Base-by-base conservation (phyloP, 129 eudicot genomes). In the Lactuca sativa region DNA sequence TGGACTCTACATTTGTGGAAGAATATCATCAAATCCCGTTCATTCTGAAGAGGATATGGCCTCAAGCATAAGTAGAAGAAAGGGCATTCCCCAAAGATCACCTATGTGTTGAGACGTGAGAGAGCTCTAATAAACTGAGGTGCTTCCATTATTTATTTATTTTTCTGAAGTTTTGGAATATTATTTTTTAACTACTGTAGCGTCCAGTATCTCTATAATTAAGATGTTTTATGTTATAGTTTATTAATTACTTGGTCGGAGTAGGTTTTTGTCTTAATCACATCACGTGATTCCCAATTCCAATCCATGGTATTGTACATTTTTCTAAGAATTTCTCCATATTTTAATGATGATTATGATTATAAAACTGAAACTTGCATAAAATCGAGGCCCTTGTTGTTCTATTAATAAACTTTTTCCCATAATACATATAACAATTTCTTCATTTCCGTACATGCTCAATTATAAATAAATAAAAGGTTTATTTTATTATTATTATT, bases 261-360 rank as follows among this genome's bases (percentile, higher is more conserved):
- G 76, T 47, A 85, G 82, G 72, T 86, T 81, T 84, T 91, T 83
- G 92, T 87, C 89, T 83, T 89, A 75, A 85, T 83, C 92, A 84
- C 87, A 78, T 84, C 99, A 95, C 97, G 89, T 95, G 97, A 78
- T 80, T 89, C 86, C 88, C 88, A 85, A 67, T 81, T 86, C 97
- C 90, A 82, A 83, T 88, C 80, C 66, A 75, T 73, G 67, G 83
- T 82, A 78, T 78, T 84, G 87, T 86, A 86, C 82, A 81, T 71
- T 77, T 75, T 66, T 72, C 44, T 15, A 67, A 66, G 53, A 59
- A 6, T 62, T 68, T 76, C 58, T 14, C 69, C 66, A 51, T 56
- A 40, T 64, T 69, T 37, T 68, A 63, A 68, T 21, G 48, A 64
- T 36, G 52, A 32, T 58, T 58, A 52, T 33, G 32, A 65, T 66